Evolutionary conservation across 2,329 filamentous ascomycete genomes (phyloP).

Genomic region (Ceratocystis variospora): DNA sequence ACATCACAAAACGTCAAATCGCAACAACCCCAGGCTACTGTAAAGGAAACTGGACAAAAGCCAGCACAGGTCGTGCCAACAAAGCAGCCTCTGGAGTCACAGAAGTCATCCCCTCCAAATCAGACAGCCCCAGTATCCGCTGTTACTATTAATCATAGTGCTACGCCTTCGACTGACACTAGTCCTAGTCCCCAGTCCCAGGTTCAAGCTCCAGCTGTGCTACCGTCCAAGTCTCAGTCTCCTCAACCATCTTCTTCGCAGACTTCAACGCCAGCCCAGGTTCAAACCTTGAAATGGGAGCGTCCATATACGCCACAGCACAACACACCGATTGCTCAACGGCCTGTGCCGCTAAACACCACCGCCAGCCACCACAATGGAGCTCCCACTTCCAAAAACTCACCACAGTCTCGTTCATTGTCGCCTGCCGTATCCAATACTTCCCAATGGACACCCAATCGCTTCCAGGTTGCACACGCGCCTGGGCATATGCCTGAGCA

Average conservation of each 20-base stretch:
- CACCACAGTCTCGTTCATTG: neutral
- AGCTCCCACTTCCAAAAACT: neutral
- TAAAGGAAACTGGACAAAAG: neutral
- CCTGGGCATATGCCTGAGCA: constrained; percentile 9
- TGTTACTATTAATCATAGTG: neutral
- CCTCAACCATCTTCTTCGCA: neutral
- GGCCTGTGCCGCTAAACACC: neutral
- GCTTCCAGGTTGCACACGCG: neutral
- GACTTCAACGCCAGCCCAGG: neutral
- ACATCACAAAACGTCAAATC: neutral
- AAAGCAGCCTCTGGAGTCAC: neutral
- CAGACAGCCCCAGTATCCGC: neutral
- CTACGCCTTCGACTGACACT: neutral
- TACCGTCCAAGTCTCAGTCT: constrained; percentile 20
- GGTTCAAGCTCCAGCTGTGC: neutral
- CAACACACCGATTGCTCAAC: constrained; percentile 10
- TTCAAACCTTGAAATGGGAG: constrained; percentile 9
- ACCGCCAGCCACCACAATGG: neutral
- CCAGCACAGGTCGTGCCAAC: neutral
- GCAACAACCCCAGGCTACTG: neutral
- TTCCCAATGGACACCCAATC: constrained; percentile 10
- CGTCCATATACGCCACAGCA: constrained; percentile 11
- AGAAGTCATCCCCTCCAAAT: neutral
- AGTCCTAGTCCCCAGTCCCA: neutral
- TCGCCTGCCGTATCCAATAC: neutral